Evolutionary conservation across 441 rosid species (phyloP).

Genomic region (Mallotus repandus): DNA sequence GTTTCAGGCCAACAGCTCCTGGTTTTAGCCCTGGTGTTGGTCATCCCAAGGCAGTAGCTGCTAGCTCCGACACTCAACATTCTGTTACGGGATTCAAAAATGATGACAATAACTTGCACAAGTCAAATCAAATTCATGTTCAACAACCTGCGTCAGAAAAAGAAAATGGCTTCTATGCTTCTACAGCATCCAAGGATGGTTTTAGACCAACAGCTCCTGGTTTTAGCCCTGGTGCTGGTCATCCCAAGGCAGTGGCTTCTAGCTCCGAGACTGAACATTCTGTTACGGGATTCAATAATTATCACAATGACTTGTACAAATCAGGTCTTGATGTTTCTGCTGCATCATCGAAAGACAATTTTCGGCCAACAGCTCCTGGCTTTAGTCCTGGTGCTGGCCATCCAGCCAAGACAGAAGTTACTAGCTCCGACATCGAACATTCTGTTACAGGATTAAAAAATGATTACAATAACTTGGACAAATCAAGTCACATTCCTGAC

Average conservation of each 20-base stretch:
- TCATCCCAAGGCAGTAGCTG: conserved; percentile 7
- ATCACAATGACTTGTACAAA: background rate
- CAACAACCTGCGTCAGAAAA: too few relatives aligned
- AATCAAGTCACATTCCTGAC: background rate
- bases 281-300: background rate
- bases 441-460: background rate
- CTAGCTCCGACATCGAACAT: background rate
- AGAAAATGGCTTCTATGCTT: too few relatives aligned
- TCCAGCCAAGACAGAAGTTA: background rate
- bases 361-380: conserved; percentile 34
- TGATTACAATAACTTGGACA: background rate
- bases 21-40: conserved; percentile 41
- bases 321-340: background rate
- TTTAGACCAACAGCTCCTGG: conserved; percentile 43
- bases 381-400: conserved; percentile 37
- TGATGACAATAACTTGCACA: background rate
- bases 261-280: background rate
- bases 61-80: background rate
- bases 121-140: too few relatives aligned
- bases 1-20: conserved; percentile 27
- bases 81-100: background rate
- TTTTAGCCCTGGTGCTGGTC: conserved; percentile 35
- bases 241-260: background rate
- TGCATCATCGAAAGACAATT: conserved; percentile 2
- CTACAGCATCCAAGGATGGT: conserved; percentile 1